A percentile compares a stretch with the other conserved stretches of the same genome.
phyloP scores from a whole-genome alignment of 2,329 filamentous ascomycete genomes.

The Cordyceps militaris region DNA sequence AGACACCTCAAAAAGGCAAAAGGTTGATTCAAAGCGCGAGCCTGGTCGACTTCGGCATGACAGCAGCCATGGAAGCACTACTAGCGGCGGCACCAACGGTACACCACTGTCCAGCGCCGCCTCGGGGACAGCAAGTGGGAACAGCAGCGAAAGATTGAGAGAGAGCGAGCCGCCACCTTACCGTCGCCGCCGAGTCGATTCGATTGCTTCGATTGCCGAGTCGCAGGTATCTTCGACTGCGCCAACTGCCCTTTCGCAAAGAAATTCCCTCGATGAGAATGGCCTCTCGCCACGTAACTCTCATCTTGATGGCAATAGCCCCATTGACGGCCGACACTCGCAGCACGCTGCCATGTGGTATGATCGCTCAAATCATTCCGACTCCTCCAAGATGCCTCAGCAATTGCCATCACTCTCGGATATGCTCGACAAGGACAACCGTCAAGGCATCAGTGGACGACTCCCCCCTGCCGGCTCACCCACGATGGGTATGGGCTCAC shows the following conservation, averaged over 20 bases:
- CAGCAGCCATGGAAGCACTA: conserved; percentile 34
- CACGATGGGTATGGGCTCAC: background rate
- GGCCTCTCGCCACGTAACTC: conserved; percentile 35
- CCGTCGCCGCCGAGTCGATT: conserved; percentile 41
- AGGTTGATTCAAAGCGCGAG: conserved; percentile 33
- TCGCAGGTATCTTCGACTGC: conserved; percentile 36
- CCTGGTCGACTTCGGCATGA: conserved; percentile 28
- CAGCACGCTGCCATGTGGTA: conserved; percentile 23
- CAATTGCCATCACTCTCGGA: conserved; percentile 42
- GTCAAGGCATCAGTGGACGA: background rate
- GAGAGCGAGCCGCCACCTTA: conserved; percentile 42
- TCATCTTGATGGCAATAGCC: conserved; percentile 29
- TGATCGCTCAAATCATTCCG: conserved; percentile 18
- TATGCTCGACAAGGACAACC: conserved; percentile 34
- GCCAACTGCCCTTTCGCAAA: conserved; percentile 28
- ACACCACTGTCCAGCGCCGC: conserved; percentile 30
- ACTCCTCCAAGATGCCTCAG: conserved; percentile 21
- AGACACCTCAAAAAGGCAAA: conserved; percentile 40
- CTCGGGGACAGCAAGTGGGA: conserved; percentile 31
- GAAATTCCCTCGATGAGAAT: conserved; percentile 35
- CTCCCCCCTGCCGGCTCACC: background rate
- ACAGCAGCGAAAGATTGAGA: conserved; percentile 39
- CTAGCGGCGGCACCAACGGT: conserved; percentile 32
- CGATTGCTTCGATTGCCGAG: conserved; percentile 39
- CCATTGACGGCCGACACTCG: conserved; percentile 21